These are phyloP conservation scores for Colletotrichum liriopes DNA, from an alignment of 2,329 filamentous ascomycete genomes.

Conservation along the genomic window DNA sequence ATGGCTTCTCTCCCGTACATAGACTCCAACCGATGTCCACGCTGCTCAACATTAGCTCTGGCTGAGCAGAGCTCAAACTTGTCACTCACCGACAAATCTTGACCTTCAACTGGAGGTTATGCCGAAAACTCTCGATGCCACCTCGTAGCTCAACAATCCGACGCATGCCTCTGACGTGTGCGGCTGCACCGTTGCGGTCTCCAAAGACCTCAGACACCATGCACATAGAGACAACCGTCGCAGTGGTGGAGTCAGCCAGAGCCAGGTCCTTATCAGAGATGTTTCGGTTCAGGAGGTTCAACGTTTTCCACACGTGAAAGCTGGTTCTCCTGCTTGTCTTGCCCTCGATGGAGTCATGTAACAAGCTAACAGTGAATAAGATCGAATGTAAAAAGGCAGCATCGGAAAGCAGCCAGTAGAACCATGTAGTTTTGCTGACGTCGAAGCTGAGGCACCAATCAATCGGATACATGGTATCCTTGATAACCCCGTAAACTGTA, in stretches of 20 bases:
- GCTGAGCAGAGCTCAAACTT: neutral
- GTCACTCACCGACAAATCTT: constrained; percentile 50
- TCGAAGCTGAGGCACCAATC: constrained; percentile 50
- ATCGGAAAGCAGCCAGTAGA: constrained; percentile 50
- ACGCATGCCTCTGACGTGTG: constrained; percentile 34
- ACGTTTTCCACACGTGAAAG: constrained; percentile 29
- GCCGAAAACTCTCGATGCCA: constrained; percentile 45
- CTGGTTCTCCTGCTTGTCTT: constrained; percentile 19
- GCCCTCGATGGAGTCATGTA: constrained; percentile 33
- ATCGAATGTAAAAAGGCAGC: constrained; percentile 46
- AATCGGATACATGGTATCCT: constrained; percentile 48
- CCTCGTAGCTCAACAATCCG: constrained; percentile 49
- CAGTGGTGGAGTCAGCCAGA: constrained; percentile 40
- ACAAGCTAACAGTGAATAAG: constrained; percentile 47
- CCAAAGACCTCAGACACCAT: constrained; percentile 34
- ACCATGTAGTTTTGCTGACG: constrained; percentile 46
- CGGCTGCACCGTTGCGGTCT: constrained; percentile 12
- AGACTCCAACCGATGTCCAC: constrained; percentile 50
- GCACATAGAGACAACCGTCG: constrained; percentile 32
- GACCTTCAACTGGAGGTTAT: constrained; percentile 48
- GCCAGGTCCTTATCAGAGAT: constrained; percentile 34
- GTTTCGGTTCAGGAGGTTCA: constrained; percentile 39
- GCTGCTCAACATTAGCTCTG: constrained; percentile 34
- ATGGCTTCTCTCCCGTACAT: constrained; percentile 46
- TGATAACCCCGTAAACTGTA: constrained; percentile 29